Evolutionary conservation across 768 basidiomycete genomes (phyloP).

Genomic region (Galerina marginata): DNA sequence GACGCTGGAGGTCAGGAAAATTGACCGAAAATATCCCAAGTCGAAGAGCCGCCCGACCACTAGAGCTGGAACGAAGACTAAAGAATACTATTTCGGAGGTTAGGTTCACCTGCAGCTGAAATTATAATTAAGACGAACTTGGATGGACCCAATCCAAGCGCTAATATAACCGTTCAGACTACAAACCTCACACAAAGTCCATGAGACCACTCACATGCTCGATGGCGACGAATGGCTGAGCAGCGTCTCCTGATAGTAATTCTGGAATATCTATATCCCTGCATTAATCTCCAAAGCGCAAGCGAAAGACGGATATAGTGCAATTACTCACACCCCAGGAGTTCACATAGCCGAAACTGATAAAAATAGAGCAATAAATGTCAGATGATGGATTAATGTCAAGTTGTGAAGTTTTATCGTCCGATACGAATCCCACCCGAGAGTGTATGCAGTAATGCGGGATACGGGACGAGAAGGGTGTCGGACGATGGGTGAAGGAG

Average conservation of each 20-base stretch:
- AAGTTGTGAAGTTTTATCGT: neutral
- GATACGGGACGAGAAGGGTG: neutral
- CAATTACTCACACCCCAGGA: constrained; percentile 68
- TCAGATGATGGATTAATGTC: constrained; percentile 13
- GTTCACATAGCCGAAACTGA: constrained; percentile 71
- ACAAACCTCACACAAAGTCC: neutral
- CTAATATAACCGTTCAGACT: constrained; percentile 36
- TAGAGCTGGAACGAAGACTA: constrained; percentile 67
- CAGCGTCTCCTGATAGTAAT: constrained; percentile 64
- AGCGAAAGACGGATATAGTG: constrained; percentile 1
- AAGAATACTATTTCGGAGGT: constrained; percentile 52
- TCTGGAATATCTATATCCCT: constrained; percentile 66
- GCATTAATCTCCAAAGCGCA: neutral
- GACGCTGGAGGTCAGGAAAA: constrained; percentile 52
- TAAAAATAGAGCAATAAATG: constrained; percentile 18
- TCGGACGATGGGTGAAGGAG: neutral
- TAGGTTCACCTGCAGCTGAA: neutral
- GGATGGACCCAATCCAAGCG: constrained; percentile 82
- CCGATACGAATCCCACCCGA: no score
- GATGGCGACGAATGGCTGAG: constrained; percentile 59
- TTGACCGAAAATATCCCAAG: constrained; percentile 64
- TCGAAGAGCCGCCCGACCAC: constrained; percentile 76
- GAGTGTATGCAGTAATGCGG: neutral
- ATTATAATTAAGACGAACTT: constrained; percentile 41
- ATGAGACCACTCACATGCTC: constrained; percentile 53